Percentiles rank a stretch among this genome's conserved stretches.
Evolutionary conservation across 352 stramenopile species (phyloP).

Genomic region (Halophytophthora batemanensis): DNA sequence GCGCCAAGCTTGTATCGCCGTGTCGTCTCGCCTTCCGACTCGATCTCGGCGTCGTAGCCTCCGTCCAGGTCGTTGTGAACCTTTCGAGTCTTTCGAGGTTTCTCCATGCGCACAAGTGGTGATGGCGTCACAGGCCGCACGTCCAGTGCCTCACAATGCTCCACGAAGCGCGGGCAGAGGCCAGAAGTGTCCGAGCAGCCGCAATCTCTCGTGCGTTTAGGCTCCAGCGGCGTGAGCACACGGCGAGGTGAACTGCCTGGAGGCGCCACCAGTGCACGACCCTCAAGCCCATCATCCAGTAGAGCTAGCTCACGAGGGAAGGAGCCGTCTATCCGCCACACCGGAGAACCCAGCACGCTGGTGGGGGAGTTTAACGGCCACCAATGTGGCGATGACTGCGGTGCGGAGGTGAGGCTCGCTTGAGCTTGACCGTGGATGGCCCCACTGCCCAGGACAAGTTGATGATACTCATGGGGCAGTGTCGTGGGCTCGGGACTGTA

Average conservation of each 20-base stretch:
- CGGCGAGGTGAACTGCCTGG: slow-evolving; percentile 11
- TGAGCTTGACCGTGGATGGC: slow-evolving; percentile 8
- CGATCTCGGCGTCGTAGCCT: not conserved
- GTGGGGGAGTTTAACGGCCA: not conserved
- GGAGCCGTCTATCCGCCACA: slow-evolving; percentile 11
- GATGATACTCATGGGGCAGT: slow-evolving; percentile 24
- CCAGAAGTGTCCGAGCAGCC: slow-evolving; percentile 6
- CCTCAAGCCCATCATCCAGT: slow-evolving; percentile 18
- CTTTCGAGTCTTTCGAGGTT: slow-evolving; percentile 5
- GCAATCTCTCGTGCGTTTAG: slow-evolving; percentile 7
- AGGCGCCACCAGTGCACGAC: slow-evolving; percentile 8
- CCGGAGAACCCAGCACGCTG: not conserved
- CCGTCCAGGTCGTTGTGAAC: slow-evolving; percentile 1
- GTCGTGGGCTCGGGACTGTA: slow-evolving; percentile 22
- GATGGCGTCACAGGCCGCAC: slow-evolving; percentile 11
- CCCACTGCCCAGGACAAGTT: slow-evolving; percentile 19
- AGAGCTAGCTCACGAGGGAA: slow-evolving; percentile 8
- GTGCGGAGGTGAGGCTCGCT: slow-evolving; percentile 1
- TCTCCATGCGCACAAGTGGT: slow-evolving; percentile 14
- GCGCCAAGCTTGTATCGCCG: not conserved
- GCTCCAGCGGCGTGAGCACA: slow-evolving; percentile 5
- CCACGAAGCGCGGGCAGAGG: slow-evolving; percentile 19
- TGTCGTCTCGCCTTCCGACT: not conserved
- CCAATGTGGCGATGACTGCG: too few species aligned
- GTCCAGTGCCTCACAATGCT: slow-evolving; percentile 16